phyloP scores from a whole-genome alignment of 805 yeast species.

The Yarrowia phangngaensis region DNA sequence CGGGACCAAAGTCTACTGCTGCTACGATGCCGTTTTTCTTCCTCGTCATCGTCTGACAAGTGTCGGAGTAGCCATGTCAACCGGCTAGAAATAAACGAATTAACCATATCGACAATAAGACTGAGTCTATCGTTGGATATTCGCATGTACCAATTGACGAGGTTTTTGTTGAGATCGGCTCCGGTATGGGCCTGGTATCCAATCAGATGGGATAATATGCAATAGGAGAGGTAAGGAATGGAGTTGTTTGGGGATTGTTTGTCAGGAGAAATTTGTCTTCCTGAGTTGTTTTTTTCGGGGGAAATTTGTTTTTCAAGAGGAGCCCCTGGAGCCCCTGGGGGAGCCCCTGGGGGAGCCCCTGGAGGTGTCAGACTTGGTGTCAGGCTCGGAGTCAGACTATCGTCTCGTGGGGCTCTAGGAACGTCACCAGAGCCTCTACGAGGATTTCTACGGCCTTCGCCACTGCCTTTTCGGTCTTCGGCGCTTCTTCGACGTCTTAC shows the following conservation, averaged over 20 bases:
- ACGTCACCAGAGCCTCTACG: slow-evolving; percentile 13
- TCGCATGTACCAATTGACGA: slow-evolving; percentile 20
- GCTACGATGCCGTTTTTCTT: not conserved
- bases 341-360: not conserved
- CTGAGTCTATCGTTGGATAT: slow-evolving; percentile 5
- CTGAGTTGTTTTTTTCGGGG: not conserved
- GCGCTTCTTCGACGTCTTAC: not conserved
- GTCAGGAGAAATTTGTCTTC: not conserved
- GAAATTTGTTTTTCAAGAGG: not conserved
- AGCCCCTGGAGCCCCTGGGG: not conserved
- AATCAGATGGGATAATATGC: slow-evolving; percentile 7
- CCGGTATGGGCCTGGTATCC: slow-evolving; percentile 21
- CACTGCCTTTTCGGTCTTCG: not conserved
- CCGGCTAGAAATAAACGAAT: slow-evolving; percentile 9
- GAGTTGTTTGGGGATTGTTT: not conserved
- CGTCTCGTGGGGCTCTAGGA: too few relatives aligned
- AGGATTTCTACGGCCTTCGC: too few relatives aligned
- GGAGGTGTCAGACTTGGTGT: too few relatives aligned
- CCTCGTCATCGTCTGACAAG: slow-evolving; percentile 4
- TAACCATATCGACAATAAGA: slow-evolving; percentile 15
- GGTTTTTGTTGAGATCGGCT: slow-evolving; percentile 22
- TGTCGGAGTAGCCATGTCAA: slow-evolving; percentile 5
- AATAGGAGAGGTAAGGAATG: slow-evolving; percentile 13
- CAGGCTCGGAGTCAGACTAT: too few relatives aligned
- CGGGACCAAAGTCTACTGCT: slow-evolving; percentile 7